Evolutionary conservation across 306 rosid species (phyloP).

Genomic region (Argentina anserina): DNA sequence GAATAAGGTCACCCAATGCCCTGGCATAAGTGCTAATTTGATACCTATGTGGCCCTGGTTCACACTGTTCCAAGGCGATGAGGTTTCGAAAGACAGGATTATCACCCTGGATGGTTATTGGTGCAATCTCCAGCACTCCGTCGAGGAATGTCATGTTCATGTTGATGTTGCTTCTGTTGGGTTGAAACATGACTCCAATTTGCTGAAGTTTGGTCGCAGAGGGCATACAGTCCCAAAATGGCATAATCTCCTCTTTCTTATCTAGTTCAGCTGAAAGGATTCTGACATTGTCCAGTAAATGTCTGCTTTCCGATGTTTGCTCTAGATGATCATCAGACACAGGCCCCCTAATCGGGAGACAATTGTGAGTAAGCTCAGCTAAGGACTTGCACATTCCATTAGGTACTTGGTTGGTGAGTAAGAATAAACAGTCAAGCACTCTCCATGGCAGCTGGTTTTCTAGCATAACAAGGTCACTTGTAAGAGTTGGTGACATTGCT

Average conservation of each 20-base stretch:
- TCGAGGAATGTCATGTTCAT: neutral
- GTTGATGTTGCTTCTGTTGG: neutral
- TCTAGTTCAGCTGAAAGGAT: neutral
- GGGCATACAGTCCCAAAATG: neutral
- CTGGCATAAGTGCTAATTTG: neutral
- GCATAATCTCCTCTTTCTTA: neutral
- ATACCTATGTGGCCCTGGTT: neutral
- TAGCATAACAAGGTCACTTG: neutral
- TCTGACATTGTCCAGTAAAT: neutral
- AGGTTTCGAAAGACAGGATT: neutral
- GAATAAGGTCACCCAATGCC: neutral
- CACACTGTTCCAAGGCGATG: neutral
- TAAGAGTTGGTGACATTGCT: neutral
- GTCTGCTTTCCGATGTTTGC: neutral
- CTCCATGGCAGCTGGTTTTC: slow-evolving; percentile 12
- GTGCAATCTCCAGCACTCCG: neutral
- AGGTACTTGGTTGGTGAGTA: neutral
- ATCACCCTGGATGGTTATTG: neutral
- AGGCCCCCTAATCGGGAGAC: neutral
- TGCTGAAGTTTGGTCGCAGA: neutral
- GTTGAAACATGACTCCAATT: neutral
- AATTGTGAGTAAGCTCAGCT: neutral
- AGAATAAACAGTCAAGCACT: slow-evolving; percentile 7
- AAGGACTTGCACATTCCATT: neutral
- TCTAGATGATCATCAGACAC: neutral